Conservation (phyloP, 2,329 filamentous ascomycete genomes). For the Trichoderma sp. region DNA sequence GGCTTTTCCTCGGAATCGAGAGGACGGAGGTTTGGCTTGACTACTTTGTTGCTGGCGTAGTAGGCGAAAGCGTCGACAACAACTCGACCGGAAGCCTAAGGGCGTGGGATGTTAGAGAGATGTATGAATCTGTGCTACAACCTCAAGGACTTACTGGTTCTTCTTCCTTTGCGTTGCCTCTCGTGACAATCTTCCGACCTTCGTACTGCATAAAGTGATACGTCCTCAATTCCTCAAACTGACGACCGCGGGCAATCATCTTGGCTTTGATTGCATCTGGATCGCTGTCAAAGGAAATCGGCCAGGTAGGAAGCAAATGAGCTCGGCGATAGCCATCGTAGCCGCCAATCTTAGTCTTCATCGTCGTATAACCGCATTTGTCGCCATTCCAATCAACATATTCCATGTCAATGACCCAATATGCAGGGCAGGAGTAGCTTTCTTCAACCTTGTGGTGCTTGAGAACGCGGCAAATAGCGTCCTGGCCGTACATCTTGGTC, state of each 20-base stretch:
- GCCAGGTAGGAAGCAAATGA: background rate
- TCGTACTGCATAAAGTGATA: conserved; percentile 2
- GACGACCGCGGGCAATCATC: background rate
- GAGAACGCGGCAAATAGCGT: background rate
- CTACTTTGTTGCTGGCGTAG: conserved; percentile 31
- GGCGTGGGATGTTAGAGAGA: background rate
- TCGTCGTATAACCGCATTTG: background rate
- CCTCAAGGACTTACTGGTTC: background rate
- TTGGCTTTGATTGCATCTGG: background rate
- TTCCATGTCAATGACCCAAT: background rate
- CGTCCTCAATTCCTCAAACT: background rate
- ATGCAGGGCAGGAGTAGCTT: background rate
- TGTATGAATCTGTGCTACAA: fast-evolving
- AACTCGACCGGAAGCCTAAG: conserved; percentile 28
- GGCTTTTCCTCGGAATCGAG: background rate
- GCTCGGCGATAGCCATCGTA: background rate
- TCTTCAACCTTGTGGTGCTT: background rate
- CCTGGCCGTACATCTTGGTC: background rate
- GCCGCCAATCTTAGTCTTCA: background rate
- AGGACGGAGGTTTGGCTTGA: conserved; percentile 28
- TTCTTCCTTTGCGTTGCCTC: background rate
- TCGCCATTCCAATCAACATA: background rate
- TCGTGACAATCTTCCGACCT: background rate
- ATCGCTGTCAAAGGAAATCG: background rate
- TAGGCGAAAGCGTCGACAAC: conserved; percentile 38